phyloP scores from a whole-genome alignment of 225 moss, liverwort and hornwort species.

The Sphagnum tenellum region DNA sequence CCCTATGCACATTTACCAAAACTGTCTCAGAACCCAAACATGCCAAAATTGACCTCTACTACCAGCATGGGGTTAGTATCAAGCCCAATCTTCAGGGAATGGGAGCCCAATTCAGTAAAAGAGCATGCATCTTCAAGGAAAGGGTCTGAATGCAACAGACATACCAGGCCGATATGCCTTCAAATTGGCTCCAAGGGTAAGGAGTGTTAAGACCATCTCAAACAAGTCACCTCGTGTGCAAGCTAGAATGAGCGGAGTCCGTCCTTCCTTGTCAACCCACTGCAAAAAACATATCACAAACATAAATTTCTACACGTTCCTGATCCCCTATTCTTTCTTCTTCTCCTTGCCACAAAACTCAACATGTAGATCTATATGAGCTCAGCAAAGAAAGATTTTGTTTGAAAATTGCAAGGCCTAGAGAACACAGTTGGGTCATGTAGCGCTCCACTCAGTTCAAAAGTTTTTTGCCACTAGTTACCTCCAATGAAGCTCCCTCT shows the following conservation, averaged over 20 bases:
- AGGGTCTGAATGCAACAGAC: neutral
- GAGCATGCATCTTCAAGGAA: too few relatives aligned
- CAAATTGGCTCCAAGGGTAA: slow-evolving; percentile 77
- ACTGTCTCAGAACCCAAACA: neutral
- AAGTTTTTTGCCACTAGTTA: slow-evolving; percentile 1
- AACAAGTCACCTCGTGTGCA: slow-evolving; percentile 95
- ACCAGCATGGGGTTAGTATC: neutral
- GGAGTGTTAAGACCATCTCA: slow-evolving; percentile 92
- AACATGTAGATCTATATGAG: too few relatives aligned
- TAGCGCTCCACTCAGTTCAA: too few relatives aligned
- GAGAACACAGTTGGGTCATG: too few relatives aligned
- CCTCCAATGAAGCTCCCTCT: slow-evolving; percentile 82
- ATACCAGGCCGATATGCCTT: slow-evolving; percentile 79
- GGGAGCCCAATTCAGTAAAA: too few relatives aligned
- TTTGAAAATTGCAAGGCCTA: too few relatives aligned
- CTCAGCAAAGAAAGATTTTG: too few relatives aligned
- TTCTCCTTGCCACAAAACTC: too few relatives aligned
- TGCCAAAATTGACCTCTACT: neutral
- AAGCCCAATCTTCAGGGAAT: neutral
- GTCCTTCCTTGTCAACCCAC: slow-evolving; percentile 92
- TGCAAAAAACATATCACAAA: slow-evolving; percentile 19
- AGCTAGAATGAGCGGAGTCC: slow-evolving; percentile 82
- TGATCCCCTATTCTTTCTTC: too few relatives aligned
- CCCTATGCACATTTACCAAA: slow-evolving; percentile 28
- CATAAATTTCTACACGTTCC: too few relatives aligned